Evolutionary conservation across 2,329 filamentous ascomycete genomes (phyloP).

Genomic region (Beauveria sp.): DNA sequence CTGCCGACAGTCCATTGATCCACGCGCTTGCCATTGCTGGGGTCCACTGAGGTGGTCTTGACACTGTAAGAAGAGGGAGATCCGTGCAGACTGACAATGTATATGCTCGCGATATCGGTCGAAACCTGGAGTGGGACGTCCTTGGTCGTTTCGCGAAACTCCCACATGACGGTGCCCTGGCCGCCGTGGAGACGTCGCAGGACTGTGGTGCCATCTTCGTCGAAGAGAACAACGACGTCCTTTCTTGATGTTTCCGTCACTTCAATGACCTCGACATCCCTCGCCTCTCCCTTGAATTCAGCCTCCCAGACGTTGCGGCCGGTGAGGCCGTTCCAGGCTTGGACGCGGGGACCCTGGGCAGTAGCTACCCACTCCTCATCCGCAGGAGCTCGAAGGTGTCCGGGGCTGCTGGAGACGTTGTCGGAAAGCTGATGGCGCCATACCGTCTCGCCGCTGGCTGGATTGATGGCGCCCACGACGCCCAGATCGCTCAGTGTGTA

Average conservation of each 20-base stretch:
- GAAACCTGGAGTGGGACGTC: conserved; percentile 70
- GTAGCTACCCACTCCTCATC: conserved; percentile 71
- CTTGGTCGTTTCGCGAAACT: conserved; percentile 59
- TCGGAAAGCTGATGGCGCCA: conserved; percentile 75
- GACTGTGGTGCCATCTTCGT: conserved; percentile 47
- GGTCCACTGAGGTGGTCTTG: conserved; percentile 67
- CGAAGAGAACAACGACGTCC: conserved; percentile 64
- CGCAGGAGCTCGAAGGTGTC: conserved; percentile 65
- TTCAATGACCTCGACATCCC: conserved; percentile 71
- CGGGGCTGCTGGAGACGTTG: conserved; percentile 36
- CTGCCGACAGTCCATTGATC: conserved; percentile 66
- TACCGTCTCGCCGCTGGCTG: conserved; percentile 71
- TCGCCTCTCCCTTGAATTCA: conserved; percentile 49
- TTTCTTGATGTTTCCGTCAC: conserved; percentile 56
- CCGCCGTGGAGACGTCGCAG: conserved; percentile 66
- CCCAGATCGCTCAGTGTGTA: conserved; percentile 84
- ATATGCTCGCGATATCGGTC: conserved; percentile 62
- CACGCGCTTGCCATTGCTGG: conserved; percentile 60
- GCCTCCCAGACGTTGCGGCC: conserved; percentile 73
- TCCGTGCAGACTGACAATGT: conserved; percentile 69
- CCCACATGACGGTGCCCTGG: conserved; percentile 71
- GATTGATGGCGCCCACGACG: conserved; percentile 82
- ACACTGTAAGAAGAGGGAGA: conserved; percentile 64
- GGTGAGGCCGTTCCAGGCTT: conserved; percentile 75
- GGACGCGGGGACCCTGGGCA: conserved; percentile 61